Base-by-base conservation (phyloP, 2,329 filamentous ascomycete species). In the Trichoderma arundinaceum region DNA sequence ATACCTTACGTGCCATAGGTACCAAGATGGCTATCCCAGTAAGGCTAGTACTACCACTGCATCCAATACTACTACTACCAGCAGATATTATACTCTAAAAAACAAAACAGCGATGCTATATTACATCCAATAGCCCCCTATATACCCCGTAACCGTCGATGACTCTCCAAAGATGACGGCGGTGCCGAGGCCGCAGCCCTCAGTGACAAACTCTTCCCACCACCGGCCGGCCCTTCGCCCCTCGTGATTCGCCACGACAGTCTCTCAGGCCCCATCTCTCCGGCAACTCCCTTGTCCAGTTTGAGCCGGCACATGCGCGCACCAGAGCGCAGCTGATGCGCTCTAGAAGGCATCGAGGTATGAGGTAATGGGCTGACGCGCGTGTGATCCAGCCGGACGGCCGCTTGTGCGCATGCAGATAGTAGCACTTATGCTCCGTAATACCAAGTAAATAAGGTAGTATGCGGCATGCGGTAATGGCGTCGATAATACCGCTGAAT, bases 261-360 rank as follows among this genome's bases (percentile, higher is more conserved):
- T 22, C n/a, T 7, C 28, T 19, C 7, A 1, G 17, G 28, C 33
- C 41, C 39, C 39, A 22, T 44, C 41, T 7, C 41, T 44, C 7
- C 9, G 13, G 39, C 54, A 44, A 44, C 54, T 43, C 39, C 28
- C 10, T 38, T 41, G 35, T 17, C 49, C 41, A 15, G 17, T 35
- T 35, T n/a, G n/a, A 54, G 51, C 41, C 43, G 41, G 61, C 61
- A 64, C 61, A 64, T 64, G 61, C 22, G 61, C 49, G 46, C 22
- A n/a, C 19, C 17, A 28, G 33, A 22, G 41, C 60, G 19, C 65
- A 56, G 48, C 39, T 61, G 64, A 54, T 46, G 49, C 44, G 35
- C 43, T 19, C 35, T 38, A n/a, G n/a, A 39, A 17, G 51, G 39
- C 9, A 17, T 41, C 22, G 32, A 46, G 12, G 19, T 38, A 38